phyloP scores from a whole-genome alignment of 1,139 yeast species.

The Kodamaea suecica region DNA sequence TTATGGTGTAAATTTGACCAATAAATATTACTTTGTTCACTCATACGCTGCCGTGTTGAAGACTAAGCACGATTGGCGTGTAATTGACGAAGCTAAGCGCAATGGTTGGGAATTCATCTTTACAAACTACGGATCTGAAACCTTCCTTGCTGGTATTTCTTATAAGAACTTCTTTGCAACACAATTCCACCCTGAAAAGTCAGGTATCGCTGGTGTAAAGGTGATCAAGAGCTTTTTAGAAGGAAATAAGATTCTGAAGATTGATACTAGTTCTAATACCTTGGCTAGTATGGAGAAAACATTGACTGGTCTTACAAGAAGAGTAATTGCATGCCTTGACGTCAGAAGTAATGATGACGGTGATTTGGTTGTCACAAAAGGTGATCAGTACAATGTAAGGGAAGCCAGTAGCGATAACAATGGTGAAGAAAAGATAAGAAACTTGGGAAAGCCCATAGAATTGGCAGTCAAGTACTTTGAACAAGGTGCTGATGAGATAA shows the following conservation, averaged over 20 bases:
- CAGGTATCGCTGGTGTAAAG: conserved; percentile 84
- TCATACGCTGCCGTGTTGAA: conserved; percentile 75
- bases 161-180: conserved; percentile 85
- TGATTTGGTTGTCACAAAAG: conserved; percentile 94
- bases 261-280: conserved; percentile 15
- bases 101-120: conserved; percentile 79
- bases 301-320: conserved; percentile 72
- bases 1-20: conserved; percentile 60
- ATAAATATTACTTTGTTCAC: conserved; percentile 90
- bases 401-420: conserved; percentile 42
- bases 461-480: conserved; percentile 83
- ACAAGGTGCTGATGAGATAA: conserved; percentile 97
- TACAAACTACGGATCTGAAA: conserved; percentile 74
- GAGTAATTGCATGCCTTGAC: conserved; percentile 93
- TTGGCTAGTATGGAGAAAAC: conserved; percentile 52
- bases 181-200: conserved; percentile 96
- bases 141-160: conserved; percentile 78
- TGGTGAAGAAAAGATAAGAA: conserved; percentile 55
- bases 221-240: conserved; percentile 70
- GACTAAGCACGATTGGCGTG: conserved; percentile 21
- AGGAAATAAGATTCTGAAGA: conserved; percentile 36
- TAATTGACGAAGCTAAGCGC: conserved; percentile 28
- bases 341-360: conserved; percentile 95
- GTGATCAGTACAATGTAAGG: conserved; percentile 96
- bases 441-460: conserved; percentile 93